phyloP scores from a whole-genome alignment of 1,139 yeast genomes.

The Blastobotrys niveus region DNA sequence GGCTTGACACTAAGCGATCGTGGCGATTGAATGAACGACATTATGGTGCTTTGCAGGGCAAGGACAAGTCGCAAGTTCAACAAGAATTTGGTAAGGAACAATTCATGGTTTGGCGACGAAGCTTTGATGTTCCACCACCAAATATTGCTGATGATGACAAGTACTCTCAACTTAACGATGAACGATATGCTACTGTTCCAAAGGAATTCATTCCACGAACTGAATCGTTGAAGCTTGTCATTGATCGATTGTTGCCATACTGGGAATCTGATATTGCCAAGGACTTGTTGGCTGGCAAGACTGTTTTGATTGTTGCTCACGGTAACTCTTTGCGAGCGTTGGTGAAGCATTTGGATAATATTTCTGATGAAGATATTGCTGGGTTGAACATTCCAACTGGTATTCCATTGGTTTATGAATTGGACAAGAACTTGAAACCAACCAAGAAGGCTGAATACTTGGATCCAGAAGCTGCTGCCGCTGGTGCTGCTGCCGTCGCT shows the following conservation, averaged over 20 bases:
- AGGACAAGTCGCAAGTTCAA: slow-evolving; percentile 92
- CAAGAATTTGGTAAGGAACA: slow-evolving; percentile 84
- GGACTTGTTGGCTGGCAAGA: slow-evolving; percentile 80
- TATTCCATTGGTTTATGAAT: slow-evolving; percentile 96
- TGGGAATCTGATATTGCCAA: slow-evolving; percentile 92
- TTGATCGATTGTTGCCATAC: slow-evolving; percentile 96
- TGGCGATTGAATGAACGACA: slow-evolving; percentile 99
- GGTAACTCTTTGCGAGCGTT: slow-evolving; percentile 98
- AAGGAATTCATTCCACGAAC: slow-evolving; percentile 86
- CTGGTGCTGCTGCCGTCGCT: slow-evolving; percentile 99
- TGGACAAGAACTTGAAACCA: slow-evolving; percentile 83
- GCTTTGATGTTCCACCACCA: slow-evolving; percentile 97
- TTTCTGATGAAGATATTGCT: slow-evolving; percentile 89
- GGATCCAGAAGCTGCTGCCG: slow-evolving; percentile 99
- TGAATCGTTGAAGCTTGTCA: slow-evolving; percentile 90
- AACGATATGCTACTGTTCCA: slow-evolving; percentile 77
- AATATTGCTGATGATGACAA: slow-evolving; percentile 68
- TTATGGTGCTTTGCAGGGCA: slow-evolving; percentile 98
- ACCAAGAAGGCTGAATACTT: slow-evolving; percentile 91
- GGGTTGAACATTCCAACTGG: slow-evolving; percentile 97
- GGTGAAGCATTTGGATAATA: slow-evolving; percentile 92
- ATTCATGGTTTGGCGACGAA: slow-evolving; percentile 98
- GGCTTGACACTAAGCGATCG: slow-evolving; percentile 87
- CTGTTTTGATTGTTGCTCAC: slow-evolving; percentile 92
- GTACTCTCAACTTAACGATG: slow-evolving; percentile 81